Conservation (phyloP, 495 filamentous ascomycete species). For the Cercophora newfieldiana region DNA sequence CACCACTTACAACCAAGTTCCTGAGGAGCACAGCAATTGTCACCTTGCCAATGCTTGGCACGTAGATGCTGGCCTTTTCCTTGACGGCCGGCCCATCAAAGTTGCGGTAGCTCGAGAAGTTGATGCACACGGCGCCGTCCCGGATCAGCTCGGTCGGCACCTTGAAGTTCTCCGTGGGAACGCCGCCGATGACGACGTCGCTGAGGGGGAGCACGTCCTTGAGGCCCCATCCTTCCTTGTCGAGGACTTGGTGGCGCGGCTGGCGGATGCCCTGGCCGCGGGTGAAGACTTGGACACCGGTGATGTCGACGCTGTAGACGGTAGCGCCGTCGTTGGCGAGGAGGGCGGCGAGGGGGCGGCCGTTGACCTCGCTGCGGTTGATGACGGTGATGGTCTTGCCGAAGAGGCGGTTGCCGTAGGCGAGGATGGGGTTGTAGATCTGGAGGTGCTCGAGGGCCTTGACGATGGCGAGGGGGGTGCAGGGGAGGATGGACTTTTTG, state of each 20-base stretch:
- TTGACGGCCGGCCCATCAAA: slow-evolving; percentile 80
- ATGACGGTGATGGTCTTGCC: slow-evolving; percentile 92
- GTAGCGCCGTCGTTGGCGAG: slow-evolving; percentile 94
- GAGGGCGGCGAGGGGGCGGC: slow-evolving; percentile 88
- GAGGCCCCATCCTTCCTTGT: slow-evolving; percentile 70
- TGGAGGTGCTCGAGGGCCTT: slow-evolving; percentile 94
- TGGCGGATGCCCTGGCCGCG: slow-evolving; percentile 82
- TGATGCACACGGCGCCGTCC: slow-evolving; percentile 92
- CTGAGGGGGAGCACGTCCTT: slow-evolving; percentile 80
- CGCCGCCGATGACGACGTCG: slow-evolving; percentile 92
- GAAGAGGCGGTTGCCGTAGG: slow-evolving; percentile 88
- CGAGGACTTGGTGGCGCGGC: slow-evolving; percentile 76
- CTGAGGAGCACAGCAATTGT: slow-evolving; percentile 89
- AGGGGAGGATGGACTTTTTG: slow-evolving; percentile 90
- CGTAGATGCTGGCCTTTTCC: slow-evolving; percentile 93
- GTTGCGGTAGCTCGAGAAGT: slow-evolving; percentile 96
- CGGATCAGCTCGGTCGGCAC: slow-evolving; percentile 78
- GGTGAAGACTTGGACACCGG: slow-evolving; percentile 88
- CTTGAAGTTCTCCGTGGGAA: slow-evolving; percentile 84
- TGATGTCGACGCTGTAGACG: slow-evolving; percentile 92
- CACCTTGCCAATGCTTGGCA: slow-evolving; percentile 95
- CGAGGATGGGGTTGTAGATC: slow-evolving; percentile 95
- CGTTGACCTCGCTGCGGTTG: slow-evolving; percentile 93
- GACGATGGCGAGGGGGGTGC: slow-evolving; percentile 91
- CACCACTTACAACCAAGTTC: slow-evolving; percentile 78